Conservation (phyloP, 2,329 filamentous ascomycete species). For the Magnaporthiopsis incrustans region DNA sequence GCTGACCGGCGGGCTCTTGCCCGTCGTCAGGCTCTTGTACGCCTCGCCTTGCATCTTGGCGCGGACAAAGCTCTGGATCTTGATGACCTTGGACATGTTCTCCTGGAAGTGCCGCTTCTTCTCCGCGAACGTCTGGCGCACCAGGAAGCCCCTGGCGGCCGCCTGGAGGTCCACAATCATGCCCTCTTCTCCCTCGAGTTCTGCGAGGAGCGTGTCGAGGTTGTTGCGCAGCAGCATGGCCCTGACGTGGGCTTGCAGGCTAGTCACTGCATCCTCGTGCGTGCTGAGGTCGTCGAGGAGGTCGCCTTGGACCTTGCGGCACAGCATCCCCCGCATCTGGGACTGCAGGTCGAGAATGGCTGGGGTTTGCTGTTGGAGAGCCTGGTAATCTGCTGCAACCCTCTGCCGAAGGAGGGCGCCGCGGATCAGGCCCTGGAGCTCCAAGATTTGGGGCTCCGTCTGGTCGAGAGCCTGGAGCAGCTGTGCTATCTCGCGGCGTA, state of each 20-base stretch:
- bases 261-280: constrained; percentile 56
- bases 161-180: constrained; percentile 67
- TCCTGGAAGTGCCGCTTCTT: constrained; percentile 85
- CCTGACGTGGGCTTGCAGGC: constrained; percentile 68
- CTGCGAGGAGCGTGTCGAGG: constrained; percentile 64
- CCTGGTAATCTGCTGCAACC: constrained; percentile 39
- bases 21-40: constrained; percentile 92
- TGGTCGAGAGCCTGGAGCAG: constrained; percentile 39
- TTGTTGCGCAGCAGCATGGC: constrained; percentile 71
- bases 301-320: constrained; percentile 50
- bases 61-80: constrained; percentile 93
- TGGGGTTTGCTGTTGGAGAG: constrained; percentile 49
- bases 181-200: constrained; percentile 80
- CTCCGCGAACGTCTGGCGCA: constrained; percentile 69
- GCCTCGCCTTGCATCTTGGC: constrained; percentile 94
- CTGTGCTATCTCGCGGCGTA: constrained; percentile 40
- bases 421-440: constrained; percentile 51
- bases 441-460: constrained; percentile 36
- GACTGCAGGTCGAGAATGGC: constrained; percentile 59
- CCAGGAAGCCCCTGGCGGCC: constrained; percentile 61
- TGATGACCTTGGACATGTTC: constrained; percentile 98
- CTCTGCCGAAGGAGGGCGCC: constrained; percentile 52
- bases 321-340: constrained; percentile 55
- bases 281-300: constrained; percentile 64
- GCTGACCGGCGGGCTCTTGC: constrained; percentile 92